Conservation (phyloP, 2,329 filamentous ascomycete genomes). For the Pezicula neosporulosa region DNA sequence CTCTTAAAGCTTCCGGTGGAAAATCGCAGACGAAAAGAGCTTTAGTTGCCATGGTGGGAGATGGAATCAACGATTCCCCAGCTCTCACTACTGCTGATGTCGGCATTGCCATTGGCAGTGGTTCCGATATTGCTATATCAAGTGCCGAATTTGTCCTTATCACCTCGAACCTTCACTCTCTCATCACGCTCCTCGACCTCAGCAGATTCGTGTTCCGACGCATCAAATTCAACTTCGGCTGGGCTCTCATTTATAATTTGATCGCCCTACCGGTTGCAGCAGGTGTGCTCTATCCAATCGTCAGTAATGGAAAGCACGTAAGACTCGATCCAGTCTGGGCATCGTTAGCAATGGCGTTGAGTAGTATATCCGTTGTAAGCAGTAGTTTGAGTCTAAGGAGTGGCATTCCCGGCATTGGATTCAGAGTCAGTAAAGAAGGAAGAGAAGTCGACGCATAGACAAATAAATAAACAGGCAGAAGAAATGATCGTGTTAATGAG, state of each 20-base stretch:
- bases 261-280: conserved; percentile 63
- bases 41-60: conserved; percentile 79
- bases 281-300: conserved; percentile 60
- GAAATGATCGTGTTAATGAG: too few species aligned
- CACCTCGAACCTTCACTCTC: conserved; percentile 52
- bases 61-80: conserved; percentile 83
- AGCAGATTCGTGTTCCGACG: conserved; percentile 59
- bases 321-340: conserved; percentile 80
- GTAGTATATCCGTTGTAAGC: conserved; percentile 82
- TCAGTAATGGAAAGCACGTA: conserved; percentile 49
- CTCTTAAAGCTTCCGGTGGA: conserved; percentile 15
- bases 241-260: conserved; percentile 65
- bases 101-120: conserved; percentile 76
- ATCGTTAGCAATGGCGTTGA: conserved; percentile 86
- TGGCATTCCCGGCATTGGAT: conserved; percentile 32
- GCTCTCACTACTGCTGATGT: conserved; percentile 78
- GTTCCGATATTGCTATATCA: conserved; percentile 79
- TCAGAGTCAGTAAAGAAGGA: conserved; percentile 17
- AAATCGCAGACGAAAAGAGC: conserved; percentile 34
- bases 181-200: conserved; percentile 58
- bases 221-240: conserved; percentile 65
- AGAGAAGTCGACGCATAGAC: too few species aligned
- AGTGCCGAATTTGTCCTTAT: conserved; percentile 80
- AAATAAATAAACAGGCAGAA: too few species aligned
- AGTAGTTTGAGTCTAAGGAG: conserved; percentile 69